Conservation (phyloP, 2,329 filamentous ascomycete species). For the Pyrenophora tritici-repentis region DNA sequence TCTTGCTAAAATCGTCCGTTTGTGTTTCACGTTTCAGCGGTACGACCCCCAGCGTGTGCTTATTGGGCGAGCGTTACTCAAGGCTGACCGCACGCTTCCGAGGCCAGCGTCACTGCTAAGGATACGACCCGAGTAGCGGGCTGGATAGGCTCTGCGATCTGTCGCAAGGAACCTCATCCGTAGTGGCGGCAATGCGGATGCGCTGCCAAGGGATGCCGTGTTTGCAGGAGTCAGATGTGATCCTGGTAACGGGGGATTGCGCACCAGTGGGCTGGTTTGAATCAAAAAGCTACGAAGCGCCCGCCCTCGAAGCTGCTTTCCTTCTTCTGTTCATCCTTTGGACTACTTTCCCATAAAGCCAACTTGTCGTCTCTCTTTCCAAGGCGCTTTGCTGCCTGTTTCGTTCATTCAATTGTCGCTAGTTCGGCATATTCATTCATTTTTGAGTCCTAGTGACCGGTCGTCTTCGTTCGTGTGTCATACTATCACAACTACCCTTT, state of each 20-base stretch:
- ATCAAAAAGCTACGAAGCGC: slow-evolving; percentile 32
- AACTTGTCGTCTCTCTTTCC: slow-evolving; percentile 42
- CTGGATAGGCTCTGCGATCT: slow-evolving; percentile 23
- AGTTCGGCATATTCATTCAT: slow-evolving; percentile 45
- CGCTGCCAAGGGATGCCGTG: slow-evolving; percentile 19
- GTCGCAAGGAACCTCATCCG: slow-evolving; percentile 32
- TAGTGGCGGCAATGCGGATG: slow-evolving; percentile 24
- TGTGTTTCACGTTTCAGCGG: slow-evolving; percentile 40
- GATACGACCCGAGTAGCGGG: slow-evolving; percentile 20
- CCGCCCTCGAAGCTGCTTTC: slow-evolving; percentile 8
- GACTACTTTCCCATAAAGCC: slow-evolving; percentile 26
- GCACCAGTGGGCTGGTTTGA: slow-evolving; percentile 8
- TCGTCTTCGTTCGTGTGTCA: slow-evolving; percentile 30
- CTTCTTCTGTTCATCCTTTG: slow-evolving; percentile 24
- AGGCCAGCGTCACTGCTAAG: slow-evolving; percentile 20
- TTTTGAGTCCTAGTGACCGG: slow-evolving; percentile 43
- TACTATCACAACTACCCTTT: slow-evolving; percentile 19
- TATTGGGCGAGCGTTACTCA: slow-evolving; percentile 32
- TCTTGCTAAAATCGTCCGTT: slow-evolving; percentile 27
- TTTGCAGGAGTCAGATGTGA: slow-evolving; percentile 9
- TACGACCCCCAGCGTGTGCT: slow-evolving; percentile 10
- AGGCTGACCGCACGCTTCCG: slow-evolving; percentile 30
- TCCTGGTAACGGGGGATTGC: slow-evolving; percentile 1
- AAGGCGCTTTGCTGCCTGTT: slow-evolving; percentile 32
- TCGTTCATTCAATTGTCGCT: slow-evolving; percentile 44